These are phyloP conservation scores for Xylaria nigripes DNA, from an alignment of 495 filamentous ascomycete genomes.

Conservation along the genomic window DNA sequence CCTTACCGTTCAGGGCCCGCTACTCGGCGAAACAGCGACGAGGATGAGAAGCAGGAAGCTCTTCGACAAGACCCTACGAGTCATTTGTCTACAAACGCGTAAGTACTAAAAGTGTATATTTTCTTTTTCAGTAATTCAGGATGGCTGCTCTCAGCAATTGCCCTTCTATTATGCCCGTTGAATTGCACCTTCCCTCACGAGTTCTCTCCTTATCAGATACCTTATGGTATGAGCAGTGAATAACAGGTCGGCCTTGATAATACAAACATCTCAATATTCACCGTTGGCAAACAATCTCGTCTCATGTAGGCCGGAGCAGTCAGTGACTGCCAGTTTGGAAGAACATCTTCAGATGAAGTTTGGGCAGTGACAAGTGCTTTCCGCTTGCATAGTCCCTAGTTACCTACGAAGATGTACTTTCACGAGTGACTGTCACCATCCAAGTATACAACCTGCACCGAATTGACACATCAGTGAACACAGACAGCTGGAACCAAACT, in stretches of 20 bases:
- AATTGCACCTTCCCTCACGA: neutral
- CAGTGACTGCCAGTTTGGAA: too few species aligned
- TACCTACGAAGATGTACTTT: neutral
- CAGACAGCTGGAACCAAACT: too few species aligned
- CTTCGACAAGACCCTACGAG: conserved; percentile 57
- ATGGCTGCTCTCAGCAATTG: neutral
- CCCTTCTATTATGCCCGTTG: neutral
- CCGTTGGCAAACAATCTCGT: too few species aligned
- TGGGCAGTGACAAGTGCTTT: too few species aligned
- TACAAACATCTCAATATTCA: too few species aligned
- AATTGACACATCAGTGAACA: too few species aligned
- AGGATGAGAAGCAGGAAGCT: conserved; percentile 62
- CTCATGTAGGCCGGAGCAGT: too few species aligned
- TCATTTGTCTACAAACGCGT: conserved; percentile 58
- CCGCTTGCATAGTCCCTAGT: neutral
- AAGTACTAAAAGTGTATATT: conserved; percentile 34
- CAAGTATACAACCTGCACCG: too few species aligned
- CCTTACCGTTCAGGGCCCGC: conserved; percentile 80
- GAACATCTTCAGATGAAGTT: too few species aligned
- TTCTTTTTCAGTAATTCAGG: neutral
- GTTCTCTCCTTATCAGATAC: neutral
- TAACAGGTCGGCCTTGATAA: neutral
- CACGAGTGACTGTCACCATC: neutral
- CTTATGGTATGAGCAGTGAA: neutral
- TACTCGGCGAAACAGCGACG: conserved; percentile 75